phyloP scores from a whole-genome alignment of 2,329 filamentous ascomycete genomes.

The Pseudopyrenochaeta lycopersici region DNA sequence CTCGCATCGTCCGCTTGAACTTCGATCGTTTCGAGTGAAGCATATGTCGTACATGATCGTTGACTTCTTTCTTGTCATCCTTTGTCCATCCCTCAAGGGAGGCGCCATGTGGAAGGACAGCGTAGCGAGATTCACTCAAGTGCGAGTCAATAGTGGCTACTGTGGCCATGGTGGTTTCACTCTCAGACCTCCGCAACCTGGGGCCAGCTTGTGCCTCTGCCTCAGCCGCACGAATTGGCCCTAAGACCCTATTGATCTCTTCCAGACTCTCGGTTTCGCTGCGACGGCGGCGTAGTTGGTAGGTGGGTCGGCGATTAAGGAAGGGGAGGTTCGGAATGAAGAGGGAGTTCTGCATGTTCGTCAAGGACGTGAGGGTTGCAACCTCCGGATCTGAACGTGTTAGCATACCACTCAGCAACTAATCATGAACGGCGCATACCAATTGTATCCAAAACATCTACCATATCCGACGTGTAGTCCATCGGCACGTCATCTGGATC shows the following conservation, averaged over 20 bases:
- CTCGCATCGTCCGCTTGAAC: constrained; percentile 81
- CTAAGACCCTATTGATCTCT: constrained; percentile 39
- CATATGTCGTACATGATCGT: constrained; percentile 89
- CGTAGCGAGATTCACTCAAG: constrained; percentile 76
- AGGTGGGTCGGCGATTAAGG: constrained; percentile 81
- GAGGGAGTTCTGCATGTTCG: constrained; percentile 89
- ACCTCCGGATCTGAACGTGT: constrained; percentile 76
- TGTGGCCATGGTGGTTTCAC: constrained; percentile 44
- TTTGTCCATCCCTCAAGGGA: constrained; percentile 77
- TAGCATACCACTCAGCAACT: neutral
- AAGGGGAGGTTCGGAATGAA: constrained; percentile 85
- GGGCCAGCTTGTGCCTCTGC: constrained; percentile 28
- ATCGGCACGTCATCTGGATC: constrained; percentile 15
- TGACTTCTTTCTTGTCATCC: constrained; percentile 77
- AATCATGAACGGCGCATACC: constrained; percentile 57
- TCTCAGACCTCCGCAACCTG: constrained; percentile 34
- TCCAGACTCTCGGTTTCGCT: constrained; percentile 45
- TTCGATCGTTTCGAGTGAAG: constrained; percentile 81
- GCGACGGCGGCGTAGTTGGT: constrained; percentile 69
- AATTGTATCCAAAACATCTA: constrained; percentile 74
- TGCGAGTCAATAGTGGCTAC: constrained; percentile 71
- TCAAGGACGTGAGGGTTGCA: constrained; percentile 81
- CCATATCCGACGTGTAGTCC: constrained; percentile 69
- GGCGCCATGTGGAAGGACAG: constrained; percentile 78
- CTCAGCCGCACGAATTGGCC: constrained; percentile 27